These are phyloP conservation scores for Trichoderma gamsii DNA, from an alignment of 495 filamentous ascomycete species.

Conservation along the genomic window DNA sequence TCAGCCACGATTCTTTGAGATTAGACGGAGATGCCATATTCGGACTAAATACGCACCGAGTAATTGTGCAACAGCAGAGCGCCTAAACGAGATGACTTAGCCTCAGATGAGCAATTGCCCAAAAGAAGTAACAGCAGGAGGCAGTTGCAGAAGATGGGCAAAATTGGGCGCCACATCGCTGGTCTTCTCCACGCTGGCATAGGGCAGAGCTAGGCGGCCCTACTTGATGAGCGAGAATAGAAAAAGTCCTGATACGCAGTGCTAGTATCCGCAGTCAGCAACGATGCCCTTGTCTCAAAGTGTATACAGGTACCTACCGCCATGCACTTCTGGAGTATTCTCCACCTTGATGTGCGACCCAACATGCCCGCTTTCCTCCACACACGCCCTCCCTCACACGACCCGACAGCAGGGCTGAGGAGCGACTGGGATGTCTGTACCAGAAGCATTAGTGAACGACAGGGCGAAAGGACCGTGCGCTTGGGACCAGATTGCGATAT, in stretches of 20 bases:
- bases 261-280: conserved; percentile 4
- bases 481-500: conserved; percentile 13
- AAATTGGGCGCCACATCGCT: neutral
- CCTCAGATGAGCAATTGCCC: neutral
- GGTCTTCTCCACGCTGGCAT: neutral
- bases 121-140: neutral
- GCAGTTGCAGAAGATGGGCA: neutral
- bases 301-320: neutral
- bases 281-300: neutral
- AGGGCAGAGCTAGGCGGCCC: neutral
- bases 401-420: conserved; percentile 13
- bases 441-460: conserved; percentile 4
- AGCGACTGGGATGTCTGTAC: conserved; percentile 1
- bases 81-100: neutral
- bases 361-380: neutral
- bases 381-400: conserved; percentile 6
- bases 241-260: neutral
- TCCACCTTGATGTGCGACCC: neutral
- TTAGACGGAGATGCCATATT: neutral
- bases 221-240: neutral
- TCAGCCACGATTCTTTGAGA: neutral
- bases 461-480: conserved; percentile 5
- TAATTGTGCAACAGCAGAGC: neutral
- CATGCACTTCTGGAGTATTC: neutral
- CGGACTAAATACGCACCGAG: neutral